phyloP scores from a whole-genome alignment of 345 rosid species.

The Physaria fendleri region DNA sequence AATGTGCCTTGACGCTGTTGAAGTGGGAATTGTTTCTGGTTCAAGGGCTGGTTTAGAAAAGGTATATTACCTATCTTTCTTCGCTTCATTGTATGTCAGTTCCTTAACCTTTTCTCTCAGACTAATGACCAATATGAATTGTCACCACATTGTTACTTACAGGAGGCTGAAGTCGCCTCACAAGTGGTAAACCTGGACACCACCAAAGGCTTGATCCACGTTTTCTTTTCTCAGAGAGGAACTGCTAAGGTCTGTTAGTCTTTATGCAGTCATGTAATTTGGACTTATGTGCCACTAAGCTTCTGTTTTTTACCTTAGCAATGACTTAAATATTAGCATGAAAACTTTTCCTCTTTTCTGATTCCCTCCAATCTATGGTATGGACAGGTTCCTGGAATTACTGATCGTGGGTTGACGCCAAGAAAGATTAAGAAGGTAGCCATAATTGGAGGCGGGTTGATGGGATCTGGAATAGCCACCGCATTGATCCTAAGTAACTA shows the following conservation, averaged over 20 bases:
- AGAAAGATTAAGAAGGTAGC: slow-evolving; percentile 74
- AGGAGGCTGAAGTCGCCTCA: slow-evolving; percentile 69
- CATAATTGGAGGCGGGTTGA: slow-evolving; percentile 89
- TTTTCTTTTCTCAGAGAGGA: slow-evolving; percentile 88
- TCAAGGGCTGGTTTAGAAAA: slow-evolving; percentile 74
- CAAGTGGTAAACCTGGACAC: slow-evolving; percentile 56
- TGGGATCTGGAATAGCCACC: slow-evolving; percentile 99
- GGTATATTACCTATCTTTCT: slow-evolving; percentile 36
- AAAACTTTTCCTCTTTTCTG: neutral
- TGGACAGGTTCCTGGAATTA: slow-evolving; percentile 78
- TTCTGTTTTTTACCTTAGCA: neutral
- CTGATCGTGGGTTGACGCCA: slow-evolving; percentile 70
- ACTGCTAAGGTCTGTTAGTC: slow-evolving; percentile 59
- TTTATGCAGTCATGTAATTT: slow-evolving; percentile 6
- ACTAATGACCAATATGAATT: neutral
- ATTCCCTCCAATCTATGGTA: slow-evolving; percentile 6
- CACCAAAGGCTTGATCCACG: slow-evolving; percentile 76
- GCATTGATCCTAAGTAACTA: slow-evolving; percentile 76
- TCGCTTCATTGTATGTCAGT: neutral
- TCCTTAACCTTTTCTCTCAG: slow-evolving; percentile 1
- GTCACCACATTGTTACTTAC: slow-evolving; percentile 24
- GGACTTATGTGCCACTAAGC: neutral
- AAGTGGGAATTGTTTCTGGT: slow-evolving; percentile 81
- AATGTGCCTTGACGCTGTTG: slow-evolving; percentile 77
- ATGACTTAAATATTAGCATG: neutral